phyloP scores from a whole-genome alignment of 208 protist species.

The Wallacemonas sp. region DNA sequence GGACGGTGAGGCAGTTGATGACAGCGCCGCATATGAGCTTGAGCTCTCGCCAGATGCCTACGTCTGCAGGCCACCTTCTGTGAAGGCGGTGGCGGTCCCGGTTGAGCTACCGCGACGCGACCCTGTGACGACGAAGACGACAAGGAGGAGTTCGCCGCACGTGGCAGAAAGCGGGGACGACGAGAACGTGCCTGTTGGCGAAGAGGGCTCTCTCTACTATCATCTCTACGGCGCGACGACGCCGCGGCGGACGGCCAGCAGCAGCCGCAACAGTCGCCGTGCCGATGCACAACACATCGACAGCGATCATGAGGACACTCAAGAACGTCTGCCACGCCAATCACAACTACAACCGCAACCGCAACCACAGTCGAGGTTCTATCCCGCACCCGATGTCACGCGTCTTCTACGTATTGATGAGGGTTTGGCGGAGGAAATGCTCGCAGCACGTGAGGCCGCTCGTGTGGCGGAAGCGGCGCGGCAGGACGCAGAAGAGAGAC shows the following conservation, averaged over 20 bases:
- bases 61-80: too few relatives aligned
- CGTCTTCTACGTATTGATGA: constrained; percentile 13
- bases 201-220: background rate
- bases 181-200: background rate
- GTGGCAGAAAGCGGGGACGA: background rate
- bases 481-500: background rate
- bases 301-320: background rate
- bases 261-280: background rate
- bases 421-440: constrained; percentile 20
- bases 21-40: constrained; percentile 1
- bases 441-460: constrained; percentile 26
- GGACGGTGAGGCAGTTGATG: background rate
- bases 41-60: background rate
- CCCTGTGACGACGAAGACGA: background rate
- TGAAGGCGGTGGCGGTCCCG: background rate
- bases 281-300: background rate
- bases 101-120: background rate
- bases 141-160: background rate
- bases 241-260: background rate
- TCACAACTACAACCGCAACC: too few relatives aligned
- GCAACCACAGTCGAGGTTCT: background rate
- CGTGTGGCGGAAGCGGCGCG: constrained; percentile 13
- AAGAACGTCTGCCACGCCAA: background rate
- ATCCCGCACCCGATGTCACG: background rate
- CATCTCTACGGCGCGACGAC: background rate